Percentiles rank a stretch among this genome's conserved stretches.
phyloP scores from a whole-genome alignment of 495 filamentous ascomycete species.

The Xylaria palmicola region DNA sequence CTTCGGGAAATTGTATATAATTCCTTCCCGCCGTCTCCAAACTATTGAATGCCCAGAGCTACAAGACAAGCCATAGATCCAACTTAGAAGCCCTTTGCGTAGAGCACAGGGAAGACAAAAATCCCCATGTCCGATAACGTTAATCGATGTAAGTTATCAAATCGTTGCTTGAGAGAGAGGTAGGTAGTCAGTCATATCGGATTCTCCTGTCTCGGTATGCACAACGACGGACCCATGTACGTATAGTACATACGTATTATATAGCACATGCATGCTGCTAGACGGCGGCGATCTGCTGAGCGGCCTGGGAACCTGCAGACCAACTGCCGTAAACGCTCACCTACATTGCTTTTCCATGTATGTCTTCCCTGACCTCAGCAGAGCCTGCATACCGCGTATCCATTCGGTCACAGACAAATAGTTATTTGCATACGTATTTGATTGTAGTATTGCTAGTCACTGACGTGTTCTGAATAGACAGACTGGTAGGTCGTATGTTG shows the following conservation, averaged over 20 bases:
- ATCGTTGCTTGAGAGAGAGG: too few species aligned
- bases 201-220: constrained; percentile 4
- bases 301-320: constrained; percentile 1
- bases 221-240: neutral
- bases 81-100: neutral
- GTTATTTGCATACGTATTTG: too few species aligned
- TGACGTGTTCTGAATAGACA: too few species aligned
- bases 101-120: neutral
- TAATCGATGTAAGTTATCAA: too few species aligned
- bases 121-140: neutral
- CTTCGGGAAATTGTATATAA: neutral
- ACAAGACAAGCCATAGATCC: neutral
- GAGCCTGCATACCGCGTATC: constrained; percentile 2
- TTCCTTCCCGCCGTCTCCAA: neutral
- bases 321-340: constrained; percentile 15
- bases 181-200: too few species aligned
- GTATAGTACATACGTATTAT: too few species aligned
- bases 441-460: neutral
- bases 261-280: constrained; percentile 9
- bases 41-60: too few species aligned
- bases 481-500: constrained; percentile 6
- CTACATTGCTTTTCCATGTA: constrained; percentile 11
- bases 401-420: neutral
- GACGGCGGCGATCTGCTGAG: constrained; percentile 17
- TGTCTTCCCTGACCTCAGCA: neutral